These are phyloP conservation scores for Ajuga chamaepitys DNA, from an alignment of 257 asterid species.

Conservation along the genomic window DNA sequence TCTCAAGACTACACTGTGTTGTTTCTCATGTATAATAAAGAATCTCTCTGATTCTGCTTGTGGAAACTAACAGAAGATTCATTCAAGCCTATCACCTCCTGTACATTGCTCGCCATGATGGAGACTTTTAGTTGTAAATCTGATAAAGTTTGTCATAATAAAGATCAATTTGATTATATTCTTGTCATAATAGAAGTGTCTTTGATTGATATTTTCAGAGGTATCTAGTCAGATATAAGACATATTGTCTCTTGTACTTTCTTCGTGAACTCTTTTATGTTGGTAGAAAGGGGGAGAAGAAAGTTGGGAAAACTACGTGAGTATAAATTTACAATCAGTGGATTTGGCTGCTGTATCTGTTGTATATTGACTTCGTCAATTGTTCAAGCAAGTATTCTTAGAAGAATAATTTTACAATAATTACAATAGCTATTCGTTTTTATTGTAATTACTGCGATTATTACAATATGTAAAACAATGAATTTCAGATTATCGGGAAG, in stretches of 20 bases:
- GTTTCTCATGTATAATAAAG: too few relatives aligned
- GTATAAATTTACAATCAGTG: neutral
- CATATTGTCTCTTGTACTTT: neutral
- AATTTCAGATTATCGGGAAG: constrained; percentile 63
- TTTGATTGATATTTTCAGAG: neutral
- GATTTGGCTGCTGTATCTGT: neutral
- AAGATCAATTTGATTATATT: neutral
- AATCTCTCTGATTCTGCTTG: too few relatives aligned
- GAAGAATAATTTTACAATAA: neutral
- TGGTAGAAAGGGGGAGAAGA: neutral
- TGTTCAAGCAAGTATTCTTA: neutral
- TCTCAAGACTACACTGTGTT: too few relatives aligned
- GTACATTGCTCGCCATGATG: too few relatives aligned
- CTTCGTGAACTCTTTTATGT: neutral
- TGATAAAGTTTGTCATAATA: neutral
- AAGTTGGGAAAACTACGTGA: neutral
- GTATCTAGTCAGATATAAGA: neutral
- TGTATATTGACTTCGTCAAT: neutral
- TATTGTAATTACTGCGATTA: neutral
- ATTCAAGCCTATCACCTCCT: too few relatives aligned
- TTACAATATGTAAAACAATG: neutral
- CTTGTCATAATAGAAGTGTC: too few relatives aligned
- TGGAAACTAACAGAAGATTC: too few relatives aligned
- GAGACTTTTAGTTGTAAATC: too few relatives aligned
- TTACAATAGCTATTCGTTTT: neutral